Evolutionary conservation across 768 basidiomycete genomes (phyloP).

Genomic region (Omphalotus guepiniiformis): DNA sequence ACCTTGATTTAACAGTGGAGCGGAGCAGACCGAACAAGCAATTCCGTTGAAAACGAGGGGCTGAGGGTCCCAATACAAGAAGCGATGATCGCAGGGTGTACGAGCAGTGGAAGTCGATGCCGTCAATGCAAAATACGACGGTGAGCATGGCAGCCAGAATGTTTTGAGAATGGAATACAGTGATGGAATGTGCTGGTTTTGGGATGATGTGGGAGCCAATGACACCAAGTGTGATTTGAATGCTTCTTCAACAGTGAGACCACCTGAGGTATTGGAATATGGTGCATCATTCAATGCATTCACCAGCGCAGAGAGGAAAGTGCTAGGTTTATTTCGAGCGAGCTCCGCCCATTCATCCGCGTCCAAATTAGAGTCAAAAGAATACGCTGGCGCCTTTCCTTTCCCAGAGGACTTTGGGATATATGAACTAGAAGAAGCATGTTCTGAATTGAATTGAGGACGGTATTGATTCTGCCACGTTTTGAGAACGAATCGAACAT

Average conservation of each 20-base stretch:
- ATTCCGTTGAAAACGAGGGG: slow-evolving; percentile 83
- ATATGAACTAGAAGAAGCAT: background rate
- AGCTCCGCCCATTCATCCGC: slow-evolving; percentile 65
- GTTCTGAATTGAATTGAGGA: background rate
- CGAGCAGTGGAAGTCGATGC: slow-evolving; percentile 66
- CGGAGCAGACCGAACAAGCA: slow-evolving; percentile 61
- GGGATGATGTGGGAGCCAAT: slow-evolving; percentile 44
- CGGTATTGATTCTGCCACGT: background rate
- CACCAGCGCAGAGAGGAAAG: slow-evolving; percentile 55
- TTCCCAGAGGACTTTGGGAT: background rate
- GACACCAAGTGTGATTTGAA: slow-evolving; percentile 75
- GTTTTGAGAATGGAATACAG: slow-evolving; percentile 77
- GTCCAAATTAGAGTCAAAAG: slow-evolving; percentile 33
- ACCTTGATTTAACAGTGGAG: slow-evolving; percentile 60
- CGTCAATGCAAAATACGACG: slow-evolving; percentile 71
- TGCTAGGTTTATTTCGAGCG: slow-evolving; percentile 49
- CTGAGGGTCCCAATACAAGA: slow-evolving; percentile 86
- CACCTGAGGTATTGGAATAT: slow-evolving; percentile 55
- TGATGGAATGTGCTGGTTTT: slow-evolving; percentile 55
- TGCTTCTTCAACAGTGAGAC: slow-evolving; percentile 68
- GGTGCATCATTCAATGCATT: slow-evolving; percentile 51
- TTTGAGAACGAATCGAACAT: background rate
- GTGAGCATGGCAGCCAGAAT: slow-evolving; percentile 80
- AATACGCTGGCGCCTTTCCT: slow-evolving; percentile 22
- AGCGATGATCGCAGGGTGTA: slow-evolving; percentile 68